Evolutionary conservation across 495 filamentous ascomycete genomes (phyloP), one percentile per base, ranked within the genome.

Genomic region (Pyronema domesticum): DNA sequence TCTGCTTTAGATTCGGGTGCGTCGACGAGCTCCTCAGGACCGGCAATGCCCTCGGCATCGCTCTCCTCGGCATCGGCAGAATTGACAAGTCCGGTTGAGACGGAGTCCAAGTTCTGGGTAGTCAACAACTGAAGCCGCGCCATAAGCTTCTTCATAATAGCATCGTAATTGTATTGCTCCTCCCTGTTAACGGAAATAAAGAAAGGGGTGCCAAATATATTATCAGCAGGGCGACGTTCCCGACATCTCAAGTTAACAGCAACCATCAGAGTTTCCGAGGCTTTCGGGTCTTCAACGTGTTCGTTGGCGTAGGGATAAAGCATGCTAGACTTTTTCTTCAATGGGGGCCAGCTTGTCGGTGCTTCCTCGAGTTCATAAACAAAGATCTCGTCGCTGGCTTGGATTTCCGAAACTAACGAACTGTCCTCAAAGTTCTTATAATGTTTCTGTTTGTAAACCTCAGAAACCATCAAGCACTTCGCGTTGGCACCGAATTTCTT

Each of bases 361-460:
- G 74, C 71, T 7, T 71, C 72, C 49, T 94, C 87, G 3, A 98
- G 68, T 62, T 98, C 89, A 64, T 79, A 85, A 33, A 95, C 71
- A n/a, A 71, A 76, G 19, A 85, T 72, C 11, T 75, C 67, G 60
- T 96, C 93, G 52, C 10, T 33, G 1, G 52, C 15, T 3, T 53
- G 51, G 55, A 79, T 76, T 13, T 94, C 87, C 1, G 77, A 77
- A 44, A 86, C 79, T 6, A 75, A 72, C 7, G 67, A 68, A 6
- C 68, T 68, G 61, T 93, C 80, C 8, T 83, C 76, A 57, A 89
- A 93, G 14, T 81, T 72, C 60, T 83, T 85, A 70, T 85, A 96
- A 68, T 95, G 89, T 55, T 79, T 85, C 52, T 72, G 67, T 57
- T 80, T 81, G 66, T 83, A 93, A 19, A 89, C 76, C 56, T 98